Conservation (phyloP, 352 stramenopile genomes). For the Aphanomyces euteiches region DNA sequence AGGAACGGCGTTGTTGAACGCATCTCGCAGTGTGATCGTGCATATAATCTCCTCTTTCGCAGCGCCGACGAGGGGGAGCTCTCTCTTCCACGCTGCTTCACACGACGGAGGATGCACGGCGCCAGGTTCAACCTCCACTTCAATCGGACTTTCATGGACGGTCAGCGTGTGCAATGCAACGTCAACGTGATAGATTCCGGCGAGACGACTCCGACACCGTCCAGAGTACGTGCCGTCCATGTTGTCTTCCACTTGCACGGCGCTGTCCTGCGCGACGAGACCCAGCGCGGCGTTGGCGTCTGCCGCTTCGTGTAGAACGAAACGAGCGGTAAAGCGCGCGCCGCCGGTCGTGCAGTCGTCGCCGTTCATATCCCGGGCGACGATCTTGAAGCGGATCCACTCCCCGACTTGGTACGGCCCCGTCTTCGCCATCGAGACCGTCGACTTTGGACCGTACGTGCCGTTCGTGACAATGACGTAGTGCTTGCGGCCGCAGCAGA, state of each 20-base stretch:
- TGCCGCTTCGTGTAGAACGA: background rate
- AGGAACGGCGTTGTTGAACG: background rate
- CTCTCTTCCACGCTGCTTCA: background rate
- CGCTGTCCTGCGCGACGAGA: background rate
- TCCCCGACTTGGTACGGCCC: background rate
- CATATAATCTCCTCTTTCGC: too few relatives aligned
- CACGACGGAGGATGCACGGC: background rate
- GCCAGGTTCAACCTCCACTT: background rate
- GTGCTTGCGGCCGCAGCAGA: conserved; percentile 19
- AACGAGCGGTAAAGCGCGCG: background rate
- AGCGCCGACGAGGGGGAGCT: too few relatives aligned
- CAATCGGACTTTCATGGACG: background rate
- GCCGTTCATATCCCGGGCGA: background rate
- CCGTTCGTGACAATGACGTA: background rate
- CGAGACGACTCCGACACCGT: background rate
- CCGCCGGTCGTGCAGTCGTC: conserved; percentile 9
- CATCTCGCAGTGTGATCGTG: background rate
- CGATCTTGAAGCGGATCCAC: conserved; percentile 4
- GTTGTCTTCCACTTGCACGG: conserved; percentile 16
- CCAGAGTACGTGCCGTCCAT: conserved; percentile 19
- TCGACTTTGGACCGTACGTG: background rate
- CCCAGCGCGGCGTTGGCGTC: background rate
- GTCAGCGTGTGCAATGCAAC: background rate
- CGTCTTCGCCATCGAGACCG: background rate
- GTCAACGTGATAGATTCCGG: background rate